Percentiles rank a stretch among this genome's conserved stretches.
Conservation (phyloP, 2,329 filamentous ascomycete genomes). For the Pseudogymnoascus sp. region DNA sequence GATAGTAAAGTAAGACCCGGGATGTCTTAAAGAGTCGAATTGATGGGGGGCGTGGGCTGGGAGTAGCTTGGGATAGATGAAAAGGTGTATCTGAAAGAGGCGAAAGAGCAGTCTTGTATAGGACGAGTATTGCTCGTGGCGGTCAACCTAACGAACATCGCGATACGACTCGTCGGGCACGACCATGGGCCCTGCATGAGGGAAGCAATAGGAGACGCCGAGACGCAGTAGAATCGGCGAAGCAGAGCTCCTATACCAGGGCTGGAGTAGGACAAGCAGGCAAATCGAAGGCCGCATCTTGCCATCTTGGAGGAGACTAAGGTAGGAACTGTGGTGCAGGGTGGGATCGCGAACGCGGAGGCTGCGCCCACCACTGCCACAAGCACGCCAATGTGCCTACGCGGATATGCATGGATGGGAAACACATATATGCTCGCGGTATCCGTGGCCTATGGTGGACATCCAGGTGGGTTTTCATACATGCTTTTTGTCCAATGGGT, state of each 20-base stretch:
- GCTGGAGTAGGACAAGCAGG: neutral
- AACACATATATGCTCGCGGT: neutral
- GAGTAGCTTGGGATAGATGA: neutral
- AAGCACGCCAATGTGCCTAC: neutral
- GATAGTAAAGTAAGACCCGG: neutral
- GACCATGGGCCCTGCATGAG: neutral
- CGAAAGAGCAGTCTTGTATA: constrained; percentile 9
- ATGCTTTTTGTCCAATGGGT: constrained; percentile 2
- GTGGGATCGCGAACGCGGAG: neutral
- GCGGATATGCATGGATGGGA: neutral
- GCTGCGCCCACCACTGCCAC: constrained; percentile 4
- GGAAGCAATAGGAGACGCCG: constrained; percentile 9
- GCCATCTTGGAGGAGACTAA: constrained; percentile 2
- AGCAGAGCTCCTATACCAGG: constrained; percentile 1
- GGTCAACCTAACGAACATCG: constrained; percentile 1
- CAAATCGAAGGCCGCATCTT: constrained; percentile 2
- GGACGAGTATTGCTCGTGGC: neutral
- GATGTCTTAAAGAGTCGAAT: neutral
- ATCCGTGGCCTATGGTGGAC: constrained; percentile 1
- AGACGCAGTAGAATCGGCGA: constrained; percentile 4
- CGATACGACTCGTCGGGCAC: constrained; percentile 8
- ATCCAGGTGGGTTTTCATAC: neutral
- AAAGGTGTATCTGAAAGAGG: constrained; percentile 1
- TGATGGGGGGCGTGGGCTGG: constrained; percentile 6
- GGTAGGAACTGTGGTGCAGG: constrained; percentile 8